Evolutionary conservation across 2,329 filamentous ascomycete species (phyloP).

Genomic region (Epicoccum nigrum): DNA sequence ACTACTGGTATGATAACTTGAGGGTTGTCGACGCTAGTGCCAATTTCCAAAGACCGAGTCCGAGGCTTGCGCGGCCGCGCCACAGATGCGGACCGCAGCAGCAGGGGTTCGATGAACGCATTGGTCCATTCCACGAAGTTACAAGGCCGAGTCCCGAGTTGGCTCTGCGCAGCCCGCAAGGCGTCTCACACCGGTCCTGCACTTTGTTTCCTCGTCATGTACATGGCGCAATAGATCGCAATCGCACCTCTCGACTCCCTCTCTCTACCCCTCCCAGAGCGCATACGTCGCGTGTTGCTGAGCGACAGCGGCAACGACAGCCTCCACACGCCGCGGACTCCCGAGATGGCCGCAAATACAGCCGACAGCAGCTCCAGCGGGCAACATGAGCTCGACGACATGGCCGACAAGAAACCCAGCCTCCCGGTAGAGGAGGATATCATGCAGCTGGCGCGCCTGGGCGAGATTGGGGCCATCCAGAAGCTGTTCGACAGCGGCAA

Average conservation of each 20-base stretch:
- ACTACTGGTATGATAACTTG: too few relatives aligned
- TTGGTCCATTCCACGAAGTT: slow-evolving; percentile 25
- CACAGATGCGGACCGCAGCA: slow-evolving; percentile 19
- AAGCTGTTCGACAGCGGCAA: slow-evolving; percentile 85
- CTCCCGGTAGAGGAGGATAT: slow-evolving; percentile 75
- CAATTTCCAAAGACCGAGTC: slow-evolving; percentile 3
- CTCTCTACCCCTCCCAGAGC: not conserved
- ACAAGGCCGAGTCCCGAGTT: slow-evolving; percentile 23
- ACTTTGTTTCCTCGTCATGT: slow-evolving; percentile 19
- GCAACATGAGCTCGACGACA: slow-evolving; percentile 46
- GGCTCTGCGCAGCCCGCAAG: slow-evolving; percentile 17
- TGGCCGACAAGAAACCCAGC: slow-evolving; percentile 42
- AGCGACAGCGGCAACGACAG: slow-evolving; percentile 3
- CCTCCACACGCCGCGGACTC: slow-evolving; percentile 19
- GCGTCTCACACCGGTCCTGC: slow-evolving; percentile 7
- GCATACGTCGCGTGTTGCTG: slow-evolving; percentile 3
- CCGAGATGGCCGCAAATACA: slow-evolving; percentile 36
- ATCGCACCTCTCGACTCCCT: not conserved
- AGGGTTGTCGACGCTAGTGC: too few relatives aligned
- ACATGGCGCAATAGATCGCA: slow-evolving; percentile 7
- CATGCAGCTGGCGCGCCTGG: slow-evolving; percentile 91
- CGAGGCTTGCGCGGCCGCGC: slow-evolving; percentile 19
- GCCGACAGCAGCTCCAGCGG: slow-evolving; percentile 31
- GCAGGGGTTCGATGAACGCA: slow-evolving; percentile 22
- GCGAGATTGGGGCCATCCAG: slow-evolving; percentile 85